A percentile compares a stretch with the other conserved stretches of the same genome.
Evolutionary conservation across 2,329 filamentous ascomycete genomes (phyloP).

Genomic region (Alternaria sp.): DNA sequence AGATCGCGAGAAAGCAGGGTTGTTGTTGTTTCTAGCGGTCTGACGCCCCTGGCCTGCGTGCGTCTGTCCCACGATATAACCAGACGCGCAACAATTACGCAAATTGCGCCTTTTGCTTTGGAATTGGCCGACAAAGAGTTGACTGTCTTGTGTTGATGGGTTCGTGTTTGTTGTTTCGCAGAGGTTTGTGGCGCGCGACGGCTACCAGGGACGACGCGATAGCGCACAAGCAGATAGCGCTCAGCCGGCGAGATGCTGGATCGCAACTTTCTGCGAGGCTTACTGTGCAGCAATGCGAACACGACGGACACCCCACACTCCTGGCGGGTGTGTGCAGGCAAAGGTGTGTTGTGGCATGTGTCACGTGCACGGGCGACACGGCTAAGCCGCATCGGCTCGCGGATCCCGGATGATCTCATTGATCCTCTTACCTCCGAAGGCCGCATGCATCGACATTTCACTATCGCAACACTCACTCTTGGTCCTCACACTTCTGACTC

Average conservation of each 20-base stretch:
- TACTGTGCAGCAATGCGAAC: neutral
- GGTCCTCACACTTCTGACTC: neutral
- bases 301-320: neutral
- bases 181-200: slow-evolving; percentile 4
- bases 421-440: slow-evolving; percentile 7
- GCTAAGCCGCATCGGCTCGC: slow-evolving; percentile 2
- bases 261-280: neutral
- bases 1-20: neutral
- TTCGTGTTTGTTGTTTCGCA: slow-evolving; percentile 5
- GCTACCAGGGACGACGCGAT: neutral
- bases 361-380: slow-evolving; percentile 9
- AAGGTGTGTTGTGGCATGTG: neutral
- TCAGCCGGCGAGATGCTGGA: neutral
- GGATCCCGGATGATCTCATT: slow-evolving; percentile 10
- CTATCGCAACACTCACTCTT: neutral
- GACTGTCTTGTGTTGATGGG: neutral
- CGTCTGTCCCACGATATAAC: neutral
- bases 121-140: neutral
- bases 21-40: neutral
- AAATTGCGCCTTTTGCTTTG: neutral
- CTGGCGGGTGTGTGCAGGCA: neutral
- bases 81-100: neutral
- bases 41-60: neutral
- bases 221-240: neutral
- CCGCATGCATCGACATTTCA: slow-evolving; percentile 12